Evolutionary conservation across 2,329 filamentous ascomycete genomes (phyloP), one percentile per base, ranked within the genome.

Genomic region (Blumeria graminis): DNA sequence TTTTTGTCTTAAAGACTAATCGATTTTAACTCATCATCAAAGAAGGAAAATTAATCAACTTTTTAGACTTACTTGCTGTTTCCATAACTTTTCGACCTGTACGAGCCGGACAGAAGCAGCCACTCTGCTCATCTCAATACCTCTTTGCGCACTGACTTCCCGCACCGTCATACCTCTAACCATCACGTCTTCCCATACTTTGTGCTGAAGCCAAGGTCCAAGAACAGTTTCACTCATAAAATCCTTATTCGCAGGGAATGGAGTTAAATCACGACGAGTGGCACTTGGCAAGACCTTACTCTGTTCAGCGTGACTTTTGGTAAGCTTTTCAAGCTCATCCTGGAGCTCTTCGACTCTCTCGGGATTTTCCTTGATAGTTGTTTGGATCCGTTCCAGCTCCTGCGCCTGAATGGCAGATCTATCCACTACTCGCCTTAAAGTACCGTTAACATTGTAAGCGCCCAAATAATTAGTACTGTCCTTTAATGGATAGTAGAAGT

Each of bases 1-100:
- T 43, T 43, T 70, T 59, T 81, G 89, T 96, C 89, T 94, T 95
- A 76, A 93, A 94, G 90, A 96, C 90, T 95, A 94, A 96, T 95
- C 90, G 90, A 79, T 73, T 81, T 79, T 77, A 72, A 69, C 78
- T 71, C 74, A 76, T 86, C 81, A 84, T 84, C 81, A 83, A 67
- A 63, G 63, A 63, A 57, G 56, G 41, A 33, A 56, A 28, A 50
- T 50, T 57, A 58, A 54, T 73, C 59, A 39, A 18, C 1, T 34
- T 33, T 14, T 33, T 33, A 14, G 11, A 60, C 80, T 71, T 77
- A 86, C 82, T 72, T 82, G 71, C 67, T 71, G 68, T 59, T 72
- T 68, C 80, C 78, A 82, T 61, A 77, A 71, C 67, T 78, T 81
- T 69, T 86, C 82, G 62, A 86, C 69, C 63, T 81, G 77, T 68